phyloP scores from a whole-genome alignment of 2,329 filamentous ascomycete genomes.

The Fusarium veterinarium region DNA sequence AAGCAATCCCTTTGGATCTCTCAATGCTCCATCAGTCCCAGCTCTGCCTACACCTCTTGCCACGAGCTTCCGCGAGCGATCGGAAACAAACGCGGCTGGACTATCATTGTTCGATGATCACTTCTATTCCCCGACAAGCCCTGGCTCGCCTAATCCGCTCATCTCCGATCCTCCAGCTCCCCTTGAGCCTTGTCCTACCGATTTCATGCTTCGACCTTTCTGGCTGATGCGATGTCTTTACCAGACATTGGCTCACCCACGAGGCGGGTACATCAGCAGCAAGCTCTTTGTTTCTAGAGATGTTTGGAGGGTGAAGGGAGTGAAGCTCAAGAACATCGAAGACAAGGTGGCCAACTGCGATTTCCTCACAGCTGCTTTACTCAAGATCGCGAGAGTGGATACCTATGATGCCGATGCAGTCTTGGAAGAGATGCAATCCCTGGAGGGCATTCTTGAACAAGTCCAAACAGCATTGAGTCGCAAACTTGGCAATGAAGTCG shows the following conservation, averaged over 20 bases:
- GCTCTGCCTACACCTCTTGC: conserved; percentile 75
- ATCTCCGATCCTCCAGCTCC: conserved; percentile 76
- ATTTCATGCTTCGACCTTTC: conserved; percentile 90
- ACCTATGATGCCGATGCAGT: conserved; percentile 92
- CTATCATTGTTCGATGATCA: conserved; percentile 86
- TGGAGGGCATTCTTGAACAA: conserved; percentile 88
- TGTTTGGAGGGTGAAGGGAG: conserved; percentile 92
- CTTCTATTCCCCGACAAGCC: conserved; percentile 74
- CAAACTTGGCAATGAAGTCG: conserved; percentile 93
- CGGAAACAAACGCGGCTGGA: conserved; percentile 68
- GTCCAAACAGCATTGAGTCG: conserved; percentile 81
- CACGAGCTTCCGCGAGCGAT: conserved; percentile 69
- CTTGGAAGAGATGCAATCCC: conserved; percentile 90
- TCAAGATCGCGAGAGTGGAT: conserved; percentile 86
- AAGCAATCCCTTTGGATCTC: conserved; percentile 72
- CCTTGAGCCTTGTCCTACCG: conserved; percentile 91
- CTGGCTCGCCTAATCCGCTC: conserved; percentile 74
- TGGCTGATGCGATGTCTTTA: conserved; percentile 97
- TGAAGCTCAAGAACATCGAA: conserved; percentile 90
- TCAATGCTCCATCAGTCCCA: conserved; percentile 63
- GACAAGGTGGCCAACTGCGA: conserved; percentile 96
- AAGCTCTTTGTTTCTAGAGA: conserved; percentile 93
- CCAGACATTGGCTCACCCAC: conserved; percentile 89
- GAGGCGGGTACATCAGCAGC: conserved; percentile 90
- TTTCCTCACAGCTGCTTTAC: conserved; percentile 85